Conservation (phyloP, 768 basidiomycete species). For the Mrakia hoshinonis region DNA sequence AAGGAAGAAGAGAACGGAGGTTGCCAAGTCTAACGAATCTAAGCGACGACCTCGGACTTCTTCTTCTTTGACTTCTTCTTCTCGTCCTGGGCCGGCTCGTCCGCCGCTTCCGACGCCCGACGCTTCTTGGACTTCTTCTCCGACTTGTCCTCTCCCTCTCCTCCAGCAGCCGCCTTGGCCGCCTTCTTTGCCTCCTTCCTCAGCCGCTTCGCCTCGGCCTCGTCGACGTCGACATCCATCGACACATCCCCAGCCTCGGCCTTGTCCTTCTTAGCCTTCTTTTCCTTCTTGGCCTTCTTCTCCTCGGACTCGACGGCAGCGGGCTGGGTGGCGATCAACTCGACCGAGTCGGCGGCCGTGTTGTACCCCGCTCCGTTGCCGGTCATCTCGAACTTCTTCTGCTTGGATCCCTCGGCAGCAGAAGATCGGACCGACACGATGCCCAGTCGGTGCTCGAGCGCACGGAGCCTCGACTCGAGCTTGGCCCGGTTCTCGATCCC, state of each 20-base stretch:
- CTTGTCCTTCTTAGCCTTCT: constrained; percentile 48
- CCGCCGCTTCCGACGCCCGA: constrained; percentile 37
- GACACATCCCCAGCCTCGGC: constrained; percentile 46
- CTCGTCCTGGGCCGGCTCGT: constrained; percentile 30
- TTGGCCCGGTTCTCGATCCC: constrained; percentile 90
- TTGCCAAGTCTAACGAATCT: neutral
- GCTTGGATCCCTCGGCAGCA: constrained; percentile 49
- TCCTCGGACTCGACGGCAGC: constrained; percentile 44
- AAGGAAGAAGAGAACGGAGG: neutral
- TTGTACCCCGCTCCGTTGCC: constrained; percentile 74
- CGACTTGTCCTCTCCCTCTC: constrained; percentile 19
- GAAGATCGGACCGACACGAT: constrained; percentile 61
- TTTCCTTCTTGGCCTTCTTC: constrained; percentile 74
- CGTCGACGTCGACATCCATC: constrained; percentile 34
- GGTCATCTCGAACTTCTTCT: constrained; percentile 69
- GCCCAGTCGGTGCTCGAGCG: constrained; percentile 75
- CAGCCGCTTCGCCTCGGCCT: constrained; percentile 34
- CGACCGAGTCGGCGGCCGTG: constrained; percentile 68
- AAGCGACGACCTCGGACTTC: constrained; percentile 31
- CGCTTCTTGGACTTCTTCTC: constrained; percentile 44
- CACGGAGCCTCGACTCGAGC: constrained; percentile 84
- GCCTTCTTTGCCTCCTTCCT: constrained; percentile 44
- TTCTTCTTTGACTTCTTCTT: constrained; percentile 43
- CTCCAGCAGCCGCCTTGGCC: constrained; percentile 32
- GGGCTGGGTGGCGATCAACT: constrained; percentile 71